phyloP scores from a whole-genome alignment of 352 stramenopile species.

The Blastocystis sp. region DNA sequence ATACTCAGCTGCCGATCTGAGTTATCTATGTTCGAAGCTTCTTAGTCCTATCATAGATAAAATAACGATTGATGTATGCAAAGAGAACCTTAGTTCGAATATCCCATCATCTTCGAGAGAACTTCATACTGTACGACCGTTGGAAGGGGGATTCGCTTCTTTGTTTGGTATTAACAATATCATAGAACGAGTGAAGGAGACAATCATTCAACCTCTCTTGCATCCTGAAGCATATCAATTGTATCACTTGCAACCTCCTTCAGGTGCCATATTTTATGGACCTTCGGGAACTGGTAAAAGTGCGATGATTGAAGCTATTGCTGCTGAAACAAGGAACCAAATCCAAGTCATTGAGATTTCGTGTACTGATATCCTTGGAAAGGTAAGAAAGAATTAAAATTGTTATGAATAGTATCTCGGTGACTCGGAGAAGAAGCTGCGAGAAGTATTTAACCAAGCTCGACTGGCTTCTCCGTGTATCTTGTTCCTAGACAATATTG shows the following conservation, averaged over 20 bases:
- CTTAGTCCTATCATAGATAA: not conserved
- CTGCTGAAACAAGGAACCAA: constrained; percentile 48
- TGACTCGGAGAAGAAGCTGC: constrained; percentile 77
- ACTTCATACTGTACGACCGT: not conserved
- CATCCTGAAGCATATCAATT: constrained; percentile 19
- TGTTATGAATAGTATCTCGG: constrained; percentile 68
- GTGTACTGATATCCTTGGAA: constrained; percentile 78
- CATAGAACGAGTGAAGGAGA: constrained; percentile 5
- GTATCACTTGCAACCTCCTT: constrained; percentile 41
- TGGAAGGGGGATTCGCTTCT: not conserved
- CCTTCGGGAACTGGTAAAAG: constrained; percentile 66
- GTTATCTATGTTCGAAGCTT: not conserved
- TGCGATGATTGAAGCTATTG: constrained; percentile 51
- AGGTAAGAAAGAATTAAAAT: constrained; percentile 68
- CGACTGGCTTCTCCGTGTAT: constrained; percentile 77
- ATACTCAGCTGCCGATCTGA: constrained; percentile 27
- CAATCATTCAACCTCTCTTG: constrained; percentile 41
- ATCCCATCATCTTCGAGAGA: not conserved
- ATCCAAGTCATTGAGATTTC: constrained; percentile 75
- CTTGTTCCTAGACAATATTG: constrained; percentile 83
- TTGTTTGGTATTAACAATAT: constrained; percentile 1
- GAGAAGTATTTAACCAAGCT: constrained; percentile 77
- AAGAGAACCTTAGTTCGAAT: not conserved
- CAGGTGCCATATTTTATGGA: constrained; percentile 66
- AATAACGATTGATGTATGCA: not conserved